Evolutionary conservation across 805 yeast species (phyloP), one percentile per base, ranked within the genome.

Genomic region (Maudiozyma turicensis): DNA sequence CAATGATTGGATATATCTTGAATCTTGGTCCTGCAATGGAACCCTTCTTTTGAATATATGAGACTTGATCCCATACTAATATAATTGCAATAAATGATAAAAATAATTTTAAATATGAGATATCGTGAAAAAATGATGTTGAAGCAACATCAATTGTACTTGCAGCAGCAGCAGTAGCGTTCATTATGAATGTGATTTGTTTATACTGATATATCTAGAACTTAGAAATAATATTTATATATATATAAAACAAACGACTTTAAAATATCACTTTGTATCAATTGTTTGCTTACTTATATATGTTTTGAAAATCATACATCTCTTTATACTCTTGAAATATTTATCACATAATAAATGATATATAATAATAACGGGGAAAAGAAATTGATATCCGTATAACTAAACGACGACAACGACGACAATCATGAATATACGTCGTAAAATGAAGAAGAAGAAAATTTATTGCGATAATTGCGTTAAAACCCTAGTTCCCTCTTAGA

Each of bases 1-100:
- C 99, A 57, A 93, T 90, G 45, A 93, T 74, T 2, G 99, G 99
- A 89, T 95, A 91, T 50, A 89, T 60, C 68, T 93, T 93, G 66
- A 75, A 81, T 43, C 71, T 68, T 11, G 97, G 99, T 26, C 99
- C 99, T 8, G 88, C 96, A 65, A 91, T 88, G 34, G 78, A 63
- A 41, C 97, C 97, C 68, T 93, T 93, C 54, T 81, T 80, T 43
- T 78, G 60, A 60, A 88, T 82, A 65, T 93, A 93, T 54, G 77
- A 68, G n/a, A 88, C 66, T 67, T 84, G 95, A 67, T 87, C 95
- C 63, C 78, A 84, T 1, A 79, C 72, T 44, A 85, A 59, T 5
- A 71, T 68, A 11, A 77, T 54, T 3, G 78, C 72, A 6, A 80
- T 47, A 1, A 75, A 53, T 1, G 85, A 71, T 30, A 76, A 47